These are phyloP conservation scores for Hymenoscyphus fructigenus DNA, from an alignment of 2,329 filamentous ascomycete genomes.

Conservation along the genomic window DNA sequence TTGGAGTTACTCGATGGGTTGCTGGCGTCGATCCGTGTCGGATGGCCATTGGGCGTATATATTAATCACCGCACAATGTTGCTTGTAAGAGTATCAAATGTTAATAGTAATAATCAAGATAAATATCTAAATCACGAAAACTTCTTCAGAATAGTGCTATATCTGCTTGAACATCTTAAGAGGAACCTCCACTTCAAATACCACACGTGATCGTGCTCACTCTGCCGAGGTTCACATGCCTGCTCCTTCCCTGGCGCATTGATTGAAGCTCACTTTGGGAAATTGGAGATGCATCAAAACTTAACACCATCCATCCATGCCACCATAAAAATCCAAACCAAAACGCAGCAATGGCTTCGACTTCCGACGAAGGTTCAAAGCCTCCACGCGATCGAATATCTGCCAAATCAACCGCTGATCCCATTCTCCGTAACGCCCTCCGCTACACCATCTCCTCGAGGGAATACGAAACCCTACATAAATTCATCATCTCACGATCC, in stretches of 20 bases:
- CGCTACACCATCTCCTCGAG: constrained; percentile 82
- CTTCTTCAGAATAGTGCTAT: not conserved
- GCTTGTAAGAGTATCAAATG: constrained; percentile 8
- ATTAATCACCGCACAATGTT: constrained; percentile 9
- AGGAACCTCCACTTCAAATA: not conserved
- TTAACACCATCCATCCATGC: constrained; percentile 35
- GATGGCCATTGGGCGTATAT: constrained; percentile 9
- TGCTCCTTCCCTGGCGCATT: not conserved
- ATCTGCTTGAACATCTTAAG: not conserved
- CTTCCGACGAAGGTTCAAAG: constrained; percentile 20
- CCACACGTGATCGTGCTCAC: not conserved
- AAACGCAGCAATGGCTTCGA: constrained; percentile 22
- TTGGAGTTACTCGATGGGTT: constrained; percentile 11
- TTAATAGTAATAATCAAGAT: constrained; percentile 11
- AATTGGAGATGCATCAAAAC: not conserved
- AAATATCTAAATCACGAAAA: constrained; percentile 3
- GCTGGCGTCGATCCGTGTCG: constrained; percentile 8
- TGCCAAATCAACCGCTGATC: constrained; percentile 50
- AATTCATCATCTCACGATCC: constrained; percentile 76
- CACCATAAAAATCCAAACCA: not conserved
- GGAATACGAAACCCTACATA: constrained; percentile 83
- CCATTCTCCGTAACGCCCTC: constrained; percentile 79
- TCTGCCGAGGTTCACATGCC: not conserved
- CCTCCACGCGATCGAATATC: constrained; percentile 27
- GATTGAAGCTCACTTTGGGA: constrained; percentile 5